Conservation (phyloP, 202 grass and related monocot genomes). For the Schoenoplectus triqueter region DNA sequence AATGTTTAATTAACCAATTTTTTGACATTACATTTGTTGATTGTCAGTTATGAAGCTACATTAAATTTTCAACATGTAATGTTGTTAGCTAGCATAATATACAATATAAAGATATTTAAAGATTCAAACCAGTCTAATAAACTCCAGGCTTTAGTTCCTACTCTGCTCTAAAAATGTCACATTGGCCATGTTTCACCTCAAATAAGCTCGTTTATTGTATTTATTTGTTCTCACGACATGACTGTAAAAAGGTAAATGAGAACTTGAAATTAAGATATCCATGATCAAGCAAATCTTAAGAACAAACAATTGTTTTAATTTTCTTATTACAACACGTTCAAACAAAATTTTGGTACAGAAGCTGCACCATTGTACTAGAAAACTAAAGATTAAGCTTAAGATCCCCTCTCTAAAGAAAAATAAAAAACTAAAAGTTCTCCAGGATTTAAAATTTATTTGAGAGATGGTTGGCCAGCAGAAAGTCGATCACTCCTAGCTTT, state of each 20-base stretch:
- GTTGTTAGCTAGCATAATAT: too few relatives aligned
- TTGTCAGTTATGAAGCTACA: too few relatives aligned
- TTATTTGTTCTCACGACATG: neutral
- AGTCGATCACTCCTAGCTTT: slow-evolving; percentile 80
- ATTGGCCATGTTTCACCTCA: too few relatives aligned
- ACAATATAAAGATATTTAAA: too few relatives aligned
- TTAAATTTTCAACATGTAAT: too few relatives aligned
- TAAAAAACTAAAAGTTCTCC: slow-evolving; percentile 1
- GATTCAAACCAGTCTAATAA: too few relatives aligned
- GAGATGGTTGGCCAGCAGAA: slow-evolving; percentile 67
- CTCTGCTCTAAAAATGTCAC: too few relatives aligned
- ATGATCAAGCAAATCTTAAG: neutral
- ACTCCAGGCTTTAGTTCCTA: too few relatives aligned
- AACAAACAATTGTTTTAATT: slow-evolving; percentile 12
- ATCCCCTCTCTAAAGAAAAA: neutral
- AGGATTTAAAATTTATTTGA: slow-evolving; percentile 46
- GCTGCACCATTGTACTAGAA: neutral
- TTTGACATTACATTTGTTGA: neutral
- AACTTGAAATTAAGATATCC: neutral
- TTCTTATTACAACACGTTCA: slow-evolving; percentile 20
- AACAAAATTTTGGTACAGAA: slow-evolving; percentile 28
- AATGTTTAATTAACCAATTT: neutral
- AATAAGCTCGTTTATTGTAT: too few relatives aligned
- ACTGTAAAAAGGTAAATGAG: neutral
- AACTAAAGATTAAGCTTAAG: slow-evolving; percentile 8